Percentiles rank a stretch among this genome's conserved stretches.
Evolutionary conservation across 768 basidiomycete genomes (phyloP).

Genomic region (Hericium erinaceus): DNA sequence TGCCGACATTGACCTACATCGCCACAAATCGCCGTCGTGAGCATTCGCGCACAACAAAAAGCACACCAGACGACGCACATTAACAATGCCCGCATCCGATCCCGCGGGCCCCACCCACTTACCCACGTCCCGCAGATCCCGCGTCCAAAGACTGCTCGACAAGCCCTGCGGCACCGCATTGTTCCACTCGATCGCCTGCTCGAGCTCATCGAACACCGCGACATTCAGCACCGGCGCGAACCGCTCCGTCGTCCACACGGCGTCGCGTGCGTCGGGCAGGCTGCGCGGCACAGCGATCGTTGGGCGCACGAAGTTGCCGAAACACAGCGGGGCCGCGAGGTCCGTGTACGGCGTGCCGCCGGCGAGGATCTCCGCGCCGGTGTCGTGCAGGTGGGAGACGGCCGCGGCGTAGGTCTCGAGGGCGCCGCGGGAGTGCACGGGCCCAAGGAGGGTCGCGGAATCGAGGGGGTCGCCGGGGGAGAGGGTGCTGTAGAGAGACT

Average conservation of each 20-base stretch:
- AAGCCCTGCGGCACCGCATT: conserved; percentile 89
- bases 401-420: conserved; percentile 58
- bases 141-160: conserved; percentile 87
- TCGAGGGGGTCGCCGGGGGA: conserved; percentile 82
- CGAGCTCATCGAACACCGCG: conserved; percentile 76
- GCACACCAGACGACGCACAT: conserved; percentile 41
- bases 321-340: conserved; percentile 27
- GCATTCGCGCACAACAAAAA: not conserved
- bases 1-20: conserved; percentile 53
- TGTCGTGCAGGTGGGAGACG: conserved; percentile 48
- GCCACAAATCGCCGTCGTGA: not conserved
- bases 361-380: conserved; percentile 67
- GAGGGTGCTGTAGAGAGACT: conserved; percentile 62
- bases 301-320: conserved; percentile 86
- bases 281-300: conserved; percentile 68
- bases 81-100: conserved; percentile 87
- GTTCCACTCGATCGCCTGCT: conserved; percentile 84
- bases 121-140: conserved; percentile 72
- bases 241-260: conserved; percentile 70
- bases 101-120: conserved; percentile 90
- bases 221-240: conserved; percentile 89
- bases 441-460: conserved; percentile 68
- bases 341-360: conserved; percentile 54
- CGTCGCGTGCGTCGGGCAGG: conserved; percentile 35
- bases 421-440: conserved; percentile 67